Evolutionary conservation across 257 asterid genomes (phyloP).

Genomic region (Rehmannia glutinosa): DNA sequence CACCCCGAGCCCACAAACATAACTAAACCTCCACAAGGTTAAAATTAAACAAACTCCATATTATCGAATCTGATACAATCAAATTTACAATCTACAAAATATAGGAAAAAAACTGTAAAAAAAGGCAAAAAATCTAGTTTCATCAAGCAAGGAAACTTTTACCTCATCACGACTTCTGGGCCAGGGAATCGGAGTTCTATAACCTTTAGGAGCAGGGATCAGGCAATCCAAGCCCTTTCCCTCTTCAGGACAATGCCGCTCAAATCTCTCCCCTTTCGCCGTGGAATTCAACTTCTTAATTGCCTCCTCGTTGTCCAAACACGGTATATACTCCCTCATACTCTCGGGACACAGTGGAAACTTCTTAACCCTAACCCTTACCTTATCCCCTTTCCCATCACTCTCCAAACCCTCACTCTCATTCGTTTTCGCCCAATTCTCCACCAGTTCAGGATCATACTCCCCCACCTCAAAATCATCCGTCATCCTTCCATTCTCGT

Average conservation of each 20-base stretch:
- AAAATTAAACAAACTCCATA: neutral
- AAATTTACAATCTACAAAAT: neutral
- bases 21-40: neutral
- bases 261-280: slow-evolving; percentile 74
- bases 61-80: neutral
- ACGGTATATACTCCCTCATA: slow-evolving; percentile 88
- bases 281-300: slow-evolving; percentile 54
- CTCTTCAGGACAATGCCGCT: slow-evolving; percentile 83
- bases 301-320: slow-evolving; percentile 84
- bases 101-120: neutral
- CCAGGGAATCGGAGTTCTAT: slow-evolving; percentile 75
- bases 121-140: neutral
- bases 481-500: slow-evolving; percentile 78
- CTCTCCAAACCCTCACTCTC: slow-evolving; percentile 40
- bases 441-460: slow-evolving; percentile 58
- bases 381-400: slow-evolving; percentile 34
- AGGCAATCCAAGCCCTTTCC: slow-evolving; percentile 70
- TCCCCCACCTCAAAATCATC: slow-evolving; percentile 78
- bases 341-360: slow-evolving; percentile 50
- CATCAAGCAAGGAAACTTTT: neutral
- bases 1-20: neutral
- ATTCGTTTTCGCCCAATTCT: slow-evolving; percentile 47
- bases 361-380: slow-evolving; percentile 52
- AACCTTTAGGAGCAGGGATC: slow-evolving; percentile 86
- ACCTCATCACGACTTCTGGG: slow-evolving; percentile 97